phyloP scores from a whole-genome alignment of 2,329 filamentous ascomycete species.

The Xylariaceae sp. region DNA sequence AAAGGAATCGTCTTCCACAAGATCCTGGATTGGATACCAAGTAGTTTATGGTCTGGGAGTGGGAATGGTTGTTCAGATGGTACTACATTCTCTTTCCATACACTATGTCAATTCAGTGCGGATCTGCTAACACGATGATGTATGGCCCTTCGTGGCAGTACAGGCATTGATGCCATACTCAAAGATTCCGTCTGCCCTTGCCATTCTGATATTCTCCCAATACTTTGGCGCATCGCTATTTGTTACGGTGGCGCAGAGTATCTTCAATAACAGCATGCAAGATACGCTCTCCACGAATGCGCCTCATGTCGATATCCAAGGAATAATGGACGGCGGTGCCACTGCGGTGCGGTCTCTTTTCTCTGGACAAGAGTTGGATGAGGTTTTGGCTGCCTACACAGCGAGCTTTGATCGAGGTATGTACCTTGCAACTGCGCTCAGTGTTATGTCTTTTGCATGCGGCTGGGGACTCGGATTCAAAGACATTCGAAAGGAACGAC shows the following conservation, averaged over 20 bases:
- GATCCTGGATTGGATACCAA: constrained; percentile 6
- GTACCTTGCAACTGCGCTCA: too few relatives aligned
- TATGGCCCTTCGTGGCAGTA: constrained; percentile 3
- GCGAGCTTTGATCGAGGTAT: too few relatives aligned
- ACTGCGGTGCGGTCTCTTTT: too few relatives aligned
- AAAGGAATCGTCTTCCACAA: background rate
- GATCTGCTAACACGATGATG: background rate
- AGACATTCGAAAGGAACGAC: too few relatives aligned
- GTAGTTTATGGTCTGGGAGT: constrained; percentile 4
- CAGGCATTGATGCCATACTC: constrained; percentile 1
- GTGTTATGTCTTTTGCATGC: too few relatives aligned
- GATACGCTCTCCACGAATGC: too few relatives aligned
- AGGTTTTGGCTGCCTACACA: too few relatives aligned
- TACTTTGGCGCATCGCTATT: constrained; percentile 1
- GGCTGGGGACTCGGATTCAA: too few relatives aligned
- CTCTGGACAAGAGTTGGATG: too few relatives aligned
- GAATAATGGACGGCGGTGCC: too few relatives aligned
- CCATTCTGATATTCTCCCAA: constrained; percentile 2
- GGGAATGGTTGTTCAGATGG: constrained; percentile 3
- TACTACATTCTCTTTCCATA: background rate
- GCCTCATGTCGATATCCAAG: too few relatives aligned
- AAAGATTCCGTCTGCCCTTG: background rate
- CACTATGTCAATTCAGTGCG: background rate
- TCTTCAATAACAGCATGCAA: too few relatives aligned
- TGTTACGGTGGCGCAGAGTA: background rate